A percentile compares a stretch with the other conserved stretches of the same genome.
phyloP scores from a whole-genome alignment of 208 protist species.

The Leishmania gerbilli region DNA sequence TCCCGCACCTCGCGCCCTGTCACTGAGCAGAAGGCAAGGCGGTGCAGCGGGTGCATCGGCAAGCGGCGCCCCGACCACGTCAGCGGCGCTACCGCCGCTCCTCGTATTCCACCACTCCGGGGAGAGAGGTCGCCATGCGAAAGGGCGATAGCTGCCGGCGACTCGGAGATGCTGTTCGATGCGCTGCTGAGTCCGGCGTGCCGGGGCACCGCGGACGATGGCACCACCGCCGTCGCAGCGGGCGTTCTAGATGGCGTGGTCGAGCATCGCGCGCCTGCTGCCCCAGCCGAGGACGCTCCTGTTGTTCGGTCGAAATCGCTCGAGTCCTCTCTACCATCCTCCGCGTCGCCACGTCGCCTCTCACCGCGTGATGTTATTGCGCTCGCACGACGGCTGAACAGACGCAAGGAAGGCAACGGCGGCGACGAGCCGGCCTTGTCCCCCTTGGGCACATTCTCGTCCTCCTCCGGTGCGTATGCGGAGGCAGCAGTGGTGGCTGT shows the following conservation, averaged over 20 bases:
- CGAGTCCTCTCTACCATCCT: neutral
- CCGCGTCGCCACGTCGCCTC: neutral
- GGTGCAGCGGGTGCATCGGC: constrained; percentile 24
- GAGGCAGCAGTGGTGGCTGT: neutral
- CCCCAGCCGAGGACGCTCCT: neutral
- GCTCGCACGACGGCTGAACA: neutral
- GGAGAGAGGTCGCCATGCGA: neutral
- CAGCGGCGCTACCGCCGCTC: constrained; percentile 14
- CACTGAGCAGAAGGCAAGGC: constrained; percentile 23
- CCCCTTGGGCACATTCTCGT: neutral
- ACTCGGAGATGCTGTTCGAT: neutral
- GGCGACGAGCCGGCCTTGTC: neutral
- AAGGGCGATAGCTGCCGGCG: neutral
- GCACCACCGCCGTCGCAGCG: neutral
- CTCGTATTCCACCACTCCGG: neutral
- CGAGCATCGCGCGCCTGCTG: neutral
- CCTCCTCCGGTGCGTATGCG: neutral
- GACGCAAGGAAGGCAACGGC: neutral
- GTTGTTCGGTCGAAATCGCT: neutral
- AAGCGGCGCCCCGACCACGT: constrained; percentile 5
- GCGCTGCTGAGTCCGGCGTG: constrained; percentile 6
- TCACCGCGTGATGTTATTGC: neutral
- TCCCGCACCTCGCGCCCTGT: constrained; percentile 22
- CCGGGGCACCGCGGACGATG: constrained; percentile 15
- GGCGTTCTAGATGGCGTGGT: neutral